Base-by-base conservation (phyloP, 768 basidiomycete species). In the Lentinus tigrinus region DNA sequence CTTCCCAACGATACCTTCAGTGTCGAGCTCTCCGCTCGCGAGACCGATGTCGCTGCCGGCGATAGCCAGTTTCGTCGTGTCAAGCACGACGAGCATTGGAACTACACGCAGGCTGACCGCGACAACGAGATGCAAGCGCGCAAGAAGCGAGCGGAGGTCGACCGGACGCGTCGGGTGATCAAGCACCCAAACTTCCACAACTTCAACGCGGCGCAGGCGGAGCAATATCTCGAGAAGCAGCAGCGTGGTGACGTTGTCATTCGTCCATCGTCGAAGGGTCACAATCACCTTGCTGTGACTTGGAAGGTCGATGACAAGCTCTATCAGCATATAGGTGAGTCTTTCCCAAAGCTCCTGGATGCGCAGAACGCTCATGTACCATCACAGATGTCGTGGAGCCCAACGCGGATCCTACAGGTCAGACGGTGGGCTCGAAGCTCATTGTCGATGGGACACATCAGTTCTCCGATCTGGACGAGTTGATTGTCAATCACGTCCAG, bases 101-200 rank as follows among this genome's bases (percentile, higher is more conserved):
- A 93, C 69, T 74, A 77, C 37, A 73, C 74, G n/a, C 85, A 81
- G 52, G 78, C 80, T 63, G 81, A 85, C 27, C 84, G 83, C 59
- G 90, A 95, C 67, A 71, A 74, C 62, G 90, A 94, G 60, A 74
- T 92, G 63, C 75, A 89, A 60, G 83, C 81, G 23, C 82, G 92
- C 62, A 95, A 92, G 75, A 95, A 93, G 76, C 79, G 91, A 47
- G 85, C 91, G 1, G 89, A 93, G 67, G 87, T 85, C 9, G 89
- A 91, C 64, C 81, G 83, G 60, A 83, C 85, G 36, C 84, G 93
- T 58, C 80, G 96, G 24, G 85, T 96, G 52, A 92, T 99, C 76
- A 94, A 98, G 70, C 97, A 99, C 71, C 97, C 96, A 2, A 95
- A 96, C 72, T 99, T 98, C 83, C 91, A 95, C 70, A 93, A 97